Evolutionary conservation across 352 stramenopile genomes (phyloP), one percentile per base, ranked within the genome.

Genomic region (Proteromonas lacertae): DNA sequence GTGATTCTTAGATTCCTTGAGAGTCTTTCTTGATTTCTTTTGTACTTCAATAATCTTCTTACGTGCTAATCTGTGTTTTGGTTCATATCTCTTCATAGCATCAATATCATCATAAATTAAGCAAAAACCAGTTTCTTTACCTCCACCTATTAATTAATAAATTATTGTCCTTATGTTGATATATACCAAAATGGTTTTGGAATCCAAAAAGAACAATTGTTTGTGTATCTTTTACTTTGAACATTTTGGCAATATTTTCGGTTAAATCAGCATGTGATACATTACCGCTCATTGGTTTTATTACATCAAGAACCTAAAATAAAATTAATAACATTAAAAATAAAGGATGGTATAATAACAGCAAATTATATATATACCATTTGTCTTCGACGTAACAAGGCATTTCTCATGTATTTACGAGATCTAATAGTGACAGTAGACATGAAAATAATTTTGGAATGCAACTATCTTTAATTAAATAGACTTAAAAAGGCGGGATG

Each of bases 1-100:
- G 44, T 83, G 78, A 65, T 96, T 96, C 76, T 96, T 96, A 47
- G 72, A 66, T 57, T 96, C 83, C 74, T 96, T 96, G 61, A 96
- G 93, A 54, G 91, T 78, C 69, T 96, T 96, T 48, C 83, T 67
- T 41, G 73, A 92, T 43, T 62, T 79, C 59, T 95, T 80, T 45
- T 89, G 81, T 66, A 89, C 90, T 41, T 87, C 66, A 26, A 61
- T 29, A 24, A 69, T 29, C 43, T 59, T 59, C 25, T 60, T 51
- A 17, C 52, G 20, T 3, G 93, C 64, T 39, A 94, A 61, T 50
- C 79, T 65, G 67, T 95, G 80, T 64, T 93, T 95, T 30, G 82
- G 82, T 58, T 97, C 82, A 54, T 92, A 93, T 50, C 92, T 91
- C 55, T 89, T 88, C 42, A 78, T 69, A 43, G 86, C 76, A 51